phyloP scores from a whole-genome alignment of 192 early-diverging fungal genomes.

The Linnemannia schmuckeri region DNA sequence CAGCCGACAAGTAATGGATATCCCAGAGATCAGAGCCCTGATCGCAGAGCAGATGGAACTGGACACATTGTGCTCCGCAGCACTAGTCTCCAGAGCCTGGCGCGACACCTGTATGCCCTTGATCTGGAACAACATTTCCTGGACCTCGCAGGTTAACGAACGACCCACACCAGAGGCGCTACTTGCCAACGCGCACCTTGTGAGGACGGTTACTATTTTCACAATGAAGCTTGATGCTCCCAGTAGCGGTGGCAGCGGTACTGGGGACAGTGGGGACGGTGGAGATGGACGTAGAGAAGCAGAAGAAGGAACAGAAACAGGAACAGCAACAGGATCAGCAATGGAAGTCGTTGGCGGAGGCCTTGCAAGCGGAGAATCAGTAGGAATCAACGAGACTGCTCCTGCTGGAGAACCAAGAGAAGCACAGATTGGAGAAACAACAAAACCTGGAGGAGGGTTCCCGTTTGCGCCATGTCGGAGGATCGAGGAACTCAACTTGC shows the following conservation, averaged over 20 bases:
- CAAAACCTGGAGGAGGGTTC: background rate
- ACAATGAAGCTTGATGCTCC: background rate
- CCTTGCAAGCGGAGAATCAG: background rate
- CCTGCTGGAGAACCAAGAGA: background rate
- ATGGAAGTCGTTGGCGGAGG: background rate
- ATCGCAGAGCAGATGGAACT: background rate
- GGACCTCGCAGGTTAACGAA: background rate
- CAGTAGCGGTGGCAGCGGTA: background rate
- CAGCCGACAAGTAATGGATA: background rate
- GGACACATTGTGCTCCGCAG: background rate
- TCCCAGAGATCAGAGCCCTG: background rate
- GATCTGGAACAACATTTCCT: slow-evolving; percentile 1
- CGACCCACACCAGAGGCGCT: background rate
- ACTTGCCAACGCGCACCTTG: background rate
- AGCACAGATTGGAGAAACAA: background rate
- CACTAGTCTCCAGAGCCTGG: background rate
- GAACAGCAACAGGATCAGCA: background rate
- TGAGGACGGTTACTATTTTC: background rate
- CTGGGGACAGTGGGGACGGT: background rate
- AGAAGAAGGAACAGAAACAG: background rate
- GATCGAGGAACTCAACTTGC: background rate
- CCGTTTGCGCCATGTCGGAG: background rate
- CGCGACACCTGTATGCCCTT: slow-evolving; percentile 1
- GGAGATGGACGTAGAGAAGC: background rate
- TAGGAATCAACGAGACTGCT: too few species aligned